Base-by-base conservation (phyloP, 495 filamentous ascomycete species). In the Staphylotrichum longicolle region DNA sequence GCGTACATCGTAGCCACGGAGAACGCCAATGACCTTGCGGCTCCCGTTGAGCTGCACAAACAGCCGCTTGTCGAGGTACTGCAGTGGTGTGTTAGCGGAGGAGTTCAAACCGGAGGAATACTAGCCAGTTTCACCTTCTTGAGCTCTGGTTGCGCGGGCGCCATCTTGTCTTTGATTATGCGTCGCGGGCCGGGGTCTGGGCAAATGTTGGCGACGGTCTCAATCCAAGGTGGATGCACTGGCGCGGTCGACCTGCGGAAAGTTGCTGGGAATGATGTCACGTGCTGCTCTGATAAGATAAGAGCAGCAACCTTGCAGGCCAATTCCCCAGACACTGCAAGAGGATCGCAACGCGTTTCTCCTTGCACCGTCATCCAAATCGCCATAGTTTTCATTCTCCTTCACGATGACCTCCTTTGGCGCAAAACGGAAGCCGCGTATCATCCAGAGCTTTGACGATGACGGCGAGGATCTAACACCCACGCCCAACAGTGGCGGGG, bases 51-150 rank as follows among this genome's bases (percentile, higher is more conserved):
- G 79, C 75, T 98, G 92, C 70, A 96, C 91, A 77, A 96, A 96
- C 71, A 98, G 84, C 75, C 95, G 86, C 83, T 98, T 98, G 82
- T 98, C 94, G 80, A 98, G 92, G 78, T 98, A 98, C 94, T 98
- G 74, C 64, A 60, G 39, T 27, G 20, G 20, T 27, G 20, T 27
- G 20, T 27, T 27, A 27, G 20, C 20, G 20, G 20, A 27, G 20
- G 20, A 27, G 20, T 27, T 0, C 20, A 27, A 27, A 27, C 20
- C 1, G 1, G 0, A 27, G 20, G 1, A 27, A 27, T 27, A 27
- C 20, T 27, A 46, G 40, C 12, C 12, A 14, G 52, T 61, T 78
- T 49, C 74, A 93, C 94, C 86, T 97, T 98, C 78, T 98, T 98
- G 63, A 98, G 86, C 77, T 98, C 95, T 63, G 94, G 95, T 78